These are phyloP conservation scores for Magnusiomyces paraingens DNA, from an alignment of 1,139 yeast species.

Conservation along the genomic window DNA sequence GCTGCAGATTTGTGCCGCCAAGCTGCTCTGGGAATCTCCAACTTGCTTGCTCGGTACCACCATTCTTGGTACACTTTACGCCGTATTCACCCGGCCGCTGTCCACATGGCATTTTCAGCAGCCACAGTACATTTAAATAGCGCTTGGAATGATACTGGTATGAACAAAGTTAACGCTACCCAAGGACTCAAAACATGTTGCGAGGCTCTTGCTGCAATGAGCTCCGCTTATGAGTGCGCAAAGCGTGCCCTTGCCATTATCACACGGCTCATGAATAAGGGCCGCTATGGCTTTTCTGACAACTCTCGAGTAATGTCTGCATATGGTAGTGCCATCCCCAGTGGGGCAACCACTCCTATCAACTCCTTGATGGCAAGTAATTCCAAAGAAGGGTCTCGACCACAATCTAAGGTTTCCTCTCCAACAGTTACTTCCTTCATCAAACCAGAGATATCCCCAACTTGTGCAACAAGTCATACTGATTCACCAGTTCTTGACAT, in stretches of 20 bases:
- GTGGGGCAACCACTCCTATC: neutral
- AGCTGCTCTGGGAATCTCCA: constrained; percentile 16
- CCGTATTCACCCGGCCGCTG: constrained; percentile 22
- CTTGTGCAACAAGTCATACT: neutral
- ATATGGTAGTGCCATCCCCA: neutral
- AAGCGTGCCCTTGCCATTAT: constrained; percentile 9
- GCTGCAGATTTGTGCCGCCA: constrained; percentile 16
- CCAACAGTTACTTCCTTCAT: neutral
- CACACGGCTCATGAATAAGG: constrained; percentile 4
- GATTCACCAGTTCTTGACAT: neutral
- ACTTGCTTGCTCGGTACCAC: constrained; percentile 13
- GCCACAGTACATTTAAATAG: constrained; percentile 19
- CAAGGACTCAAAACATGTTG: constrained; percentile 15
- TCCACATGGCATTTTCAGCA: constrained; percentile 24
- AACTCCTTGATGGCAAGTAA: too few species aligned
- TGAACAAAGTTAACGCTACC: constrained; percentile 10
- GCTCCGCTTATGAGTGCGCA: constrained; percentile 10
- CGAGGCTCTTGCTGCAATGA: constrained; percentile 11
- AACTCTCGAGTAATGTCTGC: neutral
- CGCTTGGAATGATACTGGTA: constrained; percentile 13
- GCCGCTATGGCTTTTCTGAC: constrained; percentile 2
- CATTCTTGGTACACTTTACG: constrained; percentile 20
- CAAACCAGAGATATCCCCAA: neutral
- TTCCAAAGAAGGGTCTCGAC: neutral
- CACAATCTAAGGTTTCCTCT: neutral